Evolutionary conservation across 1,284 basidiomycete species (phyloP).

Genomic region (Stereum hirsutum): DNA sequence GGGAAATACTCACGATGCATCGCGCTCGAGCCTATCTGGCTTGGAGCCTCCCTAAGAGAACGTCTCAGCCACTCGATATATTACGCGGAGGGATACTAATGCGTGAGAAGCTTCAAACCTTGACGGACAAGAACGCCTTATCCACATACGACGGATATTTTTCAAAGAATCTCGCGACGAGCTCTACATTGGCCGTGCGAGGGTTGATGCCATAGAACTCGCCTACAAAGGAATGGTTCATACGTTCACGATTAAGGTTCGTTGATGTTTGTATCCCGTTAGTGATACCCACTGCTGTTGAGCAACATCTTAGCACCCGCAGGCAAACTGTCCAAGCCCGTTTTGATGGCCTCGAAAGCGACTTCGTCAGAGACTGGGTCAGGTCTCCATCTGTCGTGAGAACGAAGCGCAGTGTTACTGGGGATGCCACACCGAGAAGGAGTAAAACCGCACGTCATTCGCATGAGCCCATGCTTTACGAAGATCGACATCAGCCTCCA

Average conservation of each 20-base stretch:
- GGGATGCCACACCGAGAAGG: neutral
- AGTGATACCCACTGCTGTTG: constrained; percentile 29
- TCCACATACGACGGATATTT: constrained; percentile 44
- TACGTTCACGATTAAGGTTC: neutral
- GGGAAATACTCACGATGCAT: constrained; percentile 19
- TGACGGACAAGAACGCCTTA: constrained; percentile 37
- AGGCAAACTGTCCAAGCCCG: constrained; percentile 44
- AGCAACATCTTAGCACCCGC: constrained; percentile 36
- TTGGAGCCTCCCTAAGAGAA: constrained; percentile 31
- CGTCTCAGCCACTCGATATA: no score
- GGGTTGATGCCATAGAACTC: constrained; percentile 33
- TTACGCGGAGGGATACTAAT: neutral
- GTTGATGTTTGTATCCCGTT: neutral
- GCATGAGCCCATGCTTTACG: constrained; percentile 41
- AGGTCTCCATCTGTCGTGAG: neutral
- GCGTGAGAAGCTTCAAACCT: constrained; percentile 14
- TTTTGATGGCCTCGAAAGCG: constrained; percentile 54
- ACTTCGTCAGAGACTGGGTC: constrained; percentile 34
- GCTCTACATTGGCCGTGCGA: constrained; percentile 28
- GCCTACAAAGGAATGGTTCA: constrained; percentile 13
- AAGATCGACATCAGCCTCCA: neutral
- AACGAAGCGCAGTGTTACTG: neutral
- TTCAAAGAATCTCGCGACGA: constrained; percentile 33
- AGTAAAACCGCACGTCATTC: constrained; percentile 32
- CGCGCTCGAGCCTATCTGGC: constrained; percentile 10